phyloP scores from a whole-genome alignment of 371 early-diverging fungal genomes.

The Mucor saturninus region DNA sequence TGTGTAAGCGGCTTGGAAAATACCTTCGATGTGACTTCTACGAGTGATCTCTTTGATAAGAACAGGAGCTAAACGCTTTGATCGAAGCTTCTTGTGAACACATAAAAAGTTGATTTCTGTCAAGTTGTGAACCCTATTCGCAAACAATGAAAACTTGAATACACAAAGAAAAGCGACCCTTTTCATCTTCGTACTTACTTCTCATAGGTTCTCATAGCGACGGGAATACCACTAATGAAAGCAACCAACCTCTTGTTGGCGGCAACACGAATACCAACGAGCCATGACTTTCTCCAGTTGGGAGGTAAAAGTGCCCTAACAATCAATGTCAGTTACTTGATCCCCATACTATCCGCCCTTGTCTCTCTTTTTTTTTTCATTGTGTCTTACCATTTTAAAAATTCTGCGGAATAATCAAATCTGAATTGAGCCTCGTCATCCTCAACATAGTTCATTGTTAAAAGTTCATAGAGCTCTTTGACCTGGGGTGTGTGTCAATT shows the following conservation, averaged over 20 bases:
- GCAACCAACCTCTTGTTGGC: conserved; percentile 87
- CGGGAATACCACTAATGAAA: conserved; percentile 94
- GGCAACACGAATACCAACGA: conserved; percentile 90
- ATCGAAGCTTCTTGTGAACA: conserved; percentile 94
- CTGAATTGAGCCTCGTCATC: conserved; percentile 95
- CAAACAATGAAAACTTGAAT: background rate
- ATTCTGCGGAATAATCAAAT: conserved; percentile 92
- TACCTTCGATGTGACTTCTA: conserved; percentile 89
- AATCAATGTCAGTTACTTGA: background rate
- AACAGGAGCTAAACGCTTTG: conserved; percentile 97
- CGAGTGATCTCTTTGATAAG: conserved; percentile 98
- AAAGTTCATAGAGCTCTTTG: conserved; percentile 85
- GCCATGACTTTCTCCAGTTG: conserved; percentile 86
- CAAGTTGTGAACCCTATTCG: conserved; percentile 57
- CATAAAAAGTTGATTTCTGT: conserved; percentile 99
- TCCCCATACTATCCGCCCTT: background rate
- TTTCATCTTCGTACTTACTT: conserved; percentile 54
- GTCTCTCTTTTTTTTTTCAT: background rate
- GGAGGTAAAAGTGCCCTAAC: conserved; percentile 92
- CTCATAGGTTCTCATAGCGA: conserved; percentile 72
- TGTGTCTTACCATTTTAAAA: conserved; percentile 81
- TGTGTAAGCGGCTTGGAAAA: conserved; percentile 99
- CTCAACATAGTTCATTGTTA: conserved; percentile 94
- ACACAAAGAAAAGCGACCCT: background rate
- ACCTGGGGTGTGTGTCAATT: conserved; percentile 41